phyloP scores from a whole-genome alignment of 2,329 filamentous ascomycete species.

The Aspergillus clavatus region DNA sequence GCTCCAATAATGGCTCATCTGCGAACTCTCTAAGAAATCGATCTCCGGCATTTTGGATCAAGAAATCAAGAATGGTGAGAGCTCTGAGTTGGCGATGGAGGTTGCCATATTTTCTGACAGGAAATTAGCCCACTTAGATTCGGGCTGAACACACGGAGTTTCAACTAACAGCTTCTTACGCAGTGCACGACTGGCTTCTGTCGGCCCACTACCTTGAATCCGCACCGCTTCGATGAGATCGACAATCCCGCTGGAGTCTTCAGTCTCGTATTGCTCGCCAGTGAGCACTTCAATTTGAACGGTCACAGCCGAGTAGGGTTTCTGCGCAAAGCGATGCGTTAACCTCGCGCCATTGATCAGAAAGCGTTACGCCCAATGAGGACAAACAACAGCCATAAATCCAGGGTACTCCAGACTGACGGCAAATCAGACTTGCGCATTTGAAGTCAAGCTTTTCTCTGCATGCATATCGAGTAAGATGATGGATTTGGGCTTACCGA shows the following conservation, averaged over 20 bases:
- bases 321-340: slow-evolving; percentile 43
- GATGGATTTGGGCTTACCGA: slow-evolving; percentile 20
- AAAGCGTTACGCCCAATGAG: neutral
- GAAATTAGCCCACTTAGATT: slow-evolving; percentile 7
- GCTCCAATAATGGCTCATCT: slow-evolving; percentile 87
- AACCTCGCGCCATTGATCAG: neutral
- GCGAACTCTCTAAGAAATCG: slow-evolving; percentile 82
- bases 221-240: slow-evolving; percentile 92
- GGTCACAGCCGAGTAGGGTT: slow-evolving; percentile 89
- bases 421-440: neutral
- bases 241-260: slow-evolving; percentile 85
- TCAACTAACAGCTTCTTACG: slow-evolving; percentile 78
- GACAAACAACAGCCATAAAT: too few species aligned
- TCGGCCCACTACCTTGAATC: slow-evolving; percentile 78
- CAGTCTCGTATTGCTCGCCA: slow-evolving; percentile 81
- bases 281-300: slow-evolving; percentile 89
- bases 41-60: slow-evolving; percentile 89
- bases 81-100: slow-evolving; percentile 88
- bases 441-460: too few species aligned
- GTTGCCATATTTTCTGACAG: slow-evolving; percentile 77
- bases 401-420: neutral
- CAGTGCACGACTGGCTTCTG: slow-evolving; percentile 84
- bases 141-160: neutral
- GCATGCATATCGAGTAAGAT: too few species aligned
- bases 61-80: slow-evolving; percentile 79